Conservation (phyloP, 2,329 filamentous ascomycete genomes). For the Sarocladiaceae sp. region DNA sequence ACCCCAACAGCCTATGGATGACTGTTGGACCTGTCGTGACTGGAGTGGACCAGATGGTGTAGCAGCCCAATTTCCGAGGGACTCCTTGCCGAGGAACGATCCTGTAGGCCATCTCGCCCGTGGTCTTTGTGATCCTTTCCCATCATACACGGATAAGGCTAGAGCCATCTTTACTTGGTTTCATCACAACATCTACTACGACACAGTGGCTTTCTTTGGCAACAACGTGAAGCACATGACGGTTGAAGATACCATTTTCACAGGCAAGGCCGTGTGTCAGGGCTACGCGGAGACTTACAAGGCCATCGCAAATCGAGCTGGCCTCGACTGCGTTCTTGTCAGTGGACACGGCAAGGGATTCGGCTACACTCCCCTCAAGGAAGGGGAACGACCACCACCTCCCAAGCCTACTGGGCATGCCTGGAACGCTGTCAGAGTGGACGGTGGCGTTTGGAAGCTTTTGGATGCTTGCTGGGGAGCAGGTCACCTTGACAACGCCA, state of each 20-base stretch:
- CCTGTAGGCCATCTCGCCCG: slow-evolving; percentile 72
- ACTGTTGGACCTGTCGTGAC: slow-evolving; percentile 82
- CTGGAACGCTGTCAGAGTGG: slow-evolving; percentile 90
- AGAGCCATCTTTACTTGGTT: slow-evolving; percentile 92
- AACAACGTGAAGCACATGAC: slow-evolving; percentile 62
- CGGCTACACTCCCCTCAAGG: slow-evolving; percentile 59
- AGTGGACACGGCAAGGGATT: slow-evolving; percentile 83
- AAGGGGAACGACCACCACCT: slow-evolving; percentile 63
- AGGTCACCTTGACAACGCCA: slow-evolving; percentile 54
- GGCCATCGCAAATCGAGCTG: slow-evolving; percentile 72
- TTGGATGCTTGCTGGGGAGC: slow-evolving; percentile 93
- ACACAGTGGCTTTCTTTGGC: slow-evolving; percentile 74
- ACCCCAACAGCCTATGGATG: slow-evolving; percentile 15
- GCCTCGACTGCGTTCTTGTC: slow-evolving; percentile 72
- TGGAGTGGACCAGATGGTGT: slow-evolving; percentile 78
- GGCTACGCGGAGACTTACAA: slow-evolving; percentile 84
- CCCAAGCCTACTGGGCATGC: slow-evolving; percentile 66
- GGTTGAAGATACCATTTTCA: slow-evolving; percentile 68
- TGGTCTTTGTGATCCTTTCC: slow-evolving; percentile 73
- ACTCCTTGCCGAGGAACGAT: slow-evolving; percentile 61
- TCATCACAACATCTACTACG: slow-evolving; percentile 89
- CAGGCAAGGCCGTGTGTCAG: slow-evolving; percentile 82
- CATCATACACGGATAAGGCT: slow-evolving; percentile 84
- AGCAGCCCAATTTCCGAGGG: slow-evolving; percentile 70
- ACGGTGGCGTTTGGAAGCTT: slow-evolving; percentile 85